Evolutionary conservation across 2,329 filamentous ascomycete genomes (phyloP), one percentile per base, ranked within the genome.

Genomic region (Mariannaea sp.): DNA sequence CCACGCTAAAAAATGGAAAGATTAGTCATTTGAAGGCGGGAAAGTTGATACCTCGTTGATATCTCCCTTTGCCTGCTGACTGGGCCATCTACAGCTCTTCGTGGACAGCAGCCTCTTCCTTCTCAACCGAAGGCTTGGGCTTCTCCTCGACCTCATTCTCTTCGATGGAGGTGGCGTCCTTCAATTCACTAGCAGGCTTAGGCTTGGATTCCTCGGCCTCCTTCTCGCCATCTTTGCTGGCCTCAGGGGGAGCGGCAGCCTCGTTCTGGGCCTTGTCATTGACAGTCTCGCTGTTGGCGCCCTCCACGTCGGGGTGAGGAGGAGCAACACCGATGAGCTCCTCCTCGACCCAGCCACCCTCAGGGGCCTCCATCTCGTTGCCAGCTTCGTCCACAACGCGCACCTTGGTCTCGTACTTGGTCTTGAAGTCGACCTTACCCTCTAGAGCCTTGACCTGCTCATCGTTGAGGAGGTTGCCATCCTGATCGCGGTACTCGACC

Each of bases 401-500:
- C 7, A 92, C 97, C 60, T 89, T 84, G n/a, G 93, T 97, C 79
- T 97, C 93, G 70, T 97, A 97, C 62, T 88, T 88, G 10, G 94
- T 97, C 76, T 95, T 87, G 76, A 99, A 97, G 66, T 91, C 90
- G 55, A 97, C 92, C 74, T 96, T 95, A 66, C 93, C 94, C 71
- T 93, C 84, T 26, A 99, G 83, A 16, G 83, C 84, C 66, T 88
- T 84, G 54, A 99, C 92, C 70, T 96, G 84, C 67, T 92, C 89
- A 49, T 88, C 85, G 67, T 93, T 79, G 26, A 99, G 82, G 26
- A 97, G 72, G 68, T 97, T 97, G 61, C 94, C 94, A 64, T 96
- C 81, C 72, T 97, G 90, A 71, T 97, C 94, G 48, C 94, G 89
- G 75, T 96, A 99, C 75, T 97, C 94, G 40, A 97, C 78, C 62